Evolutionary conservation across 768 basidiomycete species (phyloP).

Genomic region (Trametopsis cervina): DNA sequence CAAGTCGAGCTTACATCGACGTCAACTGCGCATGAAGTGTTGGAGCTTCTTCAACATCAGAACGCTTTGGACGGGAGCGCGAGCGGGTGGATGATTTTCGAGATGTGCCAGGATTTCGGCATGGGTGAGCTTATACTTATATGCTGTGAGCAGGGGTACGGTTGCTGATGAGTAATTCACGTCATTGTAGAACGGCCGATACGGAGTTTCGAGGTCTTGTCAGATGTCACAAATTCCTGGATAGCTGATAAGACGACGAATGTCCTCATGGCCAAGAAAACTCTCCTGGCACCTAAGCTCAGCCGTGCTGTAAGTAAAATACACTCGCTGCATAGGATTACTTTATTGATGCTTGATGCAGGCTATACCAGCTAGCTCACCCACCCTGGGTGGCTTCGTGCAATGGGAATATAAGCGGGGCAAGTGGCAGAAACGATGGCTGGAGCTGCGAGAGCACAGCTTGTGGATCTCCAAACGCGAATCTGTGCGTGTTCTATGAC

Average conservation of each 20-base stretch:
- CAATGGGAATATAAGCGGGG: conserved; percentile 89
- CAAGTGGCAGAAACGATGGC: conserved; percentile 92
- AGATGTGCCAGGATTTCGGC: conserved; percentile 86
- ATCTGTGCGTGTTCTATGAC: conserved; percentile 42
- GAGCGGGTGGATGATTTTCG: conserved; percentile 84
- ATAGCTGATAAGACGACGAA: conserved; percentile 78
- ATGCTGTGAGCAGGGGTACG: background rate
- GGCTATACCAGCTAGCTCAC: conserved; percentile 41
- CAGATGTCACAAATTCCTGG: conserved; percentile 82
- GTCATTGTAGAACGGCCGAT: conserved; percentile 72
- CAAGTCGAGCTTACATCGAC: conserved; percentile 61
- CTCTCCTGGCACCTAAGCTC: conserved; percentile 53
- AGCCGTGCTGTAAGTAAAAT: conserved; percentile 46
- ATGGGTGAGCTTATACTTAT: conserved; percentile 58
- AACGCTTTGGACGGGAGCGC: conserved; percentile 58
- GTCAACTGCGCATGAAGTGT: conserved; percentile 69
- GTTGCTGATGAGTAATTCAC: conserved; percentile 12
- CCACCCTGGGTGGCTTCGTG: conserved; percentile 53
- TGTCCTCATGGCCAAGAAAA: conserved; percentile 71
- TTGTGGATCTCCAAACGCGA: conserved; percentile 89
- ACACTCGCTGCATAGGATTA: background rate
- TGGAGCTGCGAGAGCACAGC: conserved; percentile 80
- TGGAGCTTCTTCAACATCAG: conserved; percentile 56
- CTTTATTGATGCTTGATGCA: conserved; percentile 25
- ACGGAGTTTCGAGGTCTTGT: conserved; percentile 77